Evolutionary conservation across 2,329 filamentous ascomycete species (phyloP).

Genomic region (Aspergillus sp.): DNA sequence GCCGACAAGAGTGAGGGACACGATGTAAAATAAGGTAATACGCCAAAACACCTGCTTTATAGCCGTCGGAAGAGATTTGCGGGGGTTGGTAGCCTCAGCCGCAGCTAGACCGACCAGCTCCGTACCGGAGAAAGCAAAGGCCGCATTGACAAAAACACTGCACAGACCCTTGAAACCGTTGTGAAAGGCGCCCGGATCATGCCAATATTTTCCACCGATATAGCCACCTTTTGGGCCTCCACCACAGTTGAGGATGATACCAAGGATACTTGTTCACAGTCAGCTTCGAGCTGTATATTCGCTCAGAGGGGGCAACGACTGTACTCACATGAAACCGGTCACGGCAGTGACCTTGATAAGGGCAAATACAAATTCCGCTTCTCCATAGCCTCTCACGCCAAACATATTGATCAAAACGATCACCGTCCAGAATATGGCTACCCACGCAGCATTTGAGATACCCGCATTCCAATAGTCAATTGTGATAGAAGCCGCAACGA

Average conservation of each 20-base stretch:
- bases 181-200: conserved; percentile 64
- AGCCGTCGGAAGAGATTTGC: conserved; percentile 70
- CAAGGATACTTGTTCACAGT: conserved; percentile 55
- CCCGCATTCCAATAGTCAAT: conserved; percentile 67
- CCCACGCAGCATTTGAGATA: conserved; percentile 65
- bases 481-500: conserved; percentile 78
- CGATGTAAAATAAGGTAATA: conserved; percentile 81
- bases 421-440: conserved; percentile 67
- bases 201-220: conserved; percentile 72
- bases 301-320: neutral
- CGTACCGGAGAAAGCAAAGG: conserved; percentile 55
- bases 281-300: neutral
- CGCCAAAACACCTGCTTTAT: conserved; percentile 95
- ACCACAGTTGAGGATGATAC: conserved; percentile 76
- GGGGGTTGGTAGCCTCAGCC: conserved; percentile 50
- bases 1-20: conserved; percentile 71
- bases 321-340: conserved; percentile 72
- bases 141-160: conserved; percentile 55
- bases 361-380: conserved; percentile 81
- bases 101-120: conserved; percentile 55
- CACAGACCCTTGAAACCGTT: conserved; percentile 60
- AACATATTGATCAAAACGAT: conserved; percentile 81
- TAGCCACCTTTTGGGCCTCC: conserved; percentile 66
- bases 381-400: conserved; percentile 79
- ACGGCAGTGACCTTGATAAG: conserved; percentile 79